Evolutionary conservation across 2,329 filamentous ascomycete species (phyloP).

Genomic region (Fusarium sp.): DNA sequence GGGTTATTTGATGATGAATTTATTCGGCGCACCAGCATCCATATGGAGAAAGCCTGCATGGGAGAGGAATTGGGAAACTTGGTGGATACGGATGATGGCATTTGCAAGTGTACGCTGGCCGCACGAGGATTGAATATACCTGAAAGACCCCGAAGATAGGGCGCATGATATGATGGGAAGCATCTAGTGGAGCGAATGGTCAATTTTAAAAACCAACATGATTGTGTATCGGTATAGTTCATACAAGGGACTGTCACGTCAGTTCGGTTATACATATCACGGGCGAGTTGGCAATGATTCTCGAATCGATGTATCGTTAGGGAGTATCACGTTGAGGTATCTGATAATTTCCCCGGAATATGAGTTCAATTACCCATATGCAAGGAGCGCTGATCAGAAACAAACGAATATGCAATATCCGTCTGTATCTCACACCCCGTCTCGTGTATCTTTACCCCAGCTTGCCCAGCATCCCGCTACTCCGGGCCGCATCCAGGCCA

Average conservation of each 20-base stretch:
- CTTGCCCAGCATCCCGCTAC: background rate
- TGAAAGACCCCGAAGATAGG: slow-evolving; percentile 11
- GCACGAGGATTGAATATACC: slow-evolving; percentile 37
- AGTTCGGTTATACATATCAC: background rate
- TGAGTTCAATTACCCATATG: background rate
- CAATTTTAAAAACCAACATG: background rate
- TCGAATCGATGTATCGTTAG: background rate
- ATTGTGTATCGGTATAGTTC: background rate
- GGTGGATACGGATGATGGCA: slow-evolving; percentile 11
- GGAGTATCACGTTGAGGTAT: background rate
- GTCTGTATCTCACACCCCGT: background rate
- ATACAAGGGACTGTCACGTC: background rate
- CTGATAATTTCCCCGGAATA: background rate
- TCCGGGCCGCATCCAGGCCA: background rate
- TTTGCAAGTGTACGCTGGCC: slow-evolving; percentile 30
- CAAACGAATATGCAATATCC: background rate
- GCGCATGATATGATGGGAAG: slow-evolving; percentile 23
- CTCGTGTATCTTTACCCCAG: background rate
- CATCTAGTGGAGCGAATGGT: slow-evolving; percentile 15
- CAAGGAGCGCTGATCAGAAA: background rate
- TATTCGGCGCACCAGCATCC: slow-evolving; percentile 23
- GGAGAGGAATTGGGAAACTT: background rate
- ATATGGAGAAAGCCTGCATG: background rate
- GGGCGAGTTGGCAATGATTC: background rate
- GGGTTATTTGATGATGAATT: slow-evolving; percentile 8